Base-by-base conservation (phyloP, 805 yeast genomes). In the Brettanomyces sp. region DNA sequence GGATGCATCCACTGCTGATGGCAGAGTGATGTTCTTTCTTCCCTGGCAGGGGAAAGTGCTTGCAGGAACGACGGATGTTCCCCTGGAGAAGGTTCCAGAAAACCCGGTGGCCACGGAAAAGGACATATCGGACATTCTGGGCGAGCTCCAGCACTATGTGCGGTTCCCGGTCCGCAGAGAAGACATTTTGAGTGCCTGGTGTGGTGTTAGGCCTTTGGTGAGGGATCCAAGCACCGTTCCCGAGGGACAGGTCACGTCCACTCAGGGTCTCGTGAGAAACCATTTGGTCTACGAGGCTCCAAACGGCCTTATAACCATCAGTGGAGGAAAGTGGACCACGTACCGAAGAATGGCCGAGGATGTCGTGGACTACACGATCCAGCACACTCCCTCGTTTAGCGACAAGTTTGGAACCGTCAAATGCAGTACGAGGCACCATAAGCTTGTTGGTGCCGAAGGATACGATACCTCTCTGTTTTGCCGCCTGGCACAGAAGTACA, bases 251-350 rank as follows among this genome's bases (percentile, higher is more conserved):
- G 60, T 50, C 32, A 64, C 66, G 30, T 71, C 81, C 41, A 90
- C 97, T 48, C 93, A 89, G 69, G 90, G 89, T 45, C 73, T 90
- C 53, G 98, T 90, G 39, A 82, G 98, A 70, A 84, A 86, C 54
- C 98, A 90, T 66, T 72, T 90, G 56, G 74, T 90, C 45, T 76
- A 83, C 57, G 73, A 78, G 30, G 77, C 95, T 33, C 53, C 60
- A 12, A 73, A 84, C 46, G 93, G 91, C 24, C 75, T 90, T 55
- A 73, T 90, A 36, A 90, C 98, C 36, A 85, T 90, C 54, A 82
- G 95, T 18, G 98, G 97, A 58, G 98, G 98, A 64, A 90, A 90
- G 70, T 90, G 98, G 98, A 90, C 98, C 45, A 90, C 98, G 35
- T 91, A 90, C 72, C 78, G 97, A 70, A 95, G 88, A 70, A 90